Evolutionary conservation across 2,329 filamentous ascomycete genomes (phyloP).

Genomic region (Aspergillus piperis): DNA sequence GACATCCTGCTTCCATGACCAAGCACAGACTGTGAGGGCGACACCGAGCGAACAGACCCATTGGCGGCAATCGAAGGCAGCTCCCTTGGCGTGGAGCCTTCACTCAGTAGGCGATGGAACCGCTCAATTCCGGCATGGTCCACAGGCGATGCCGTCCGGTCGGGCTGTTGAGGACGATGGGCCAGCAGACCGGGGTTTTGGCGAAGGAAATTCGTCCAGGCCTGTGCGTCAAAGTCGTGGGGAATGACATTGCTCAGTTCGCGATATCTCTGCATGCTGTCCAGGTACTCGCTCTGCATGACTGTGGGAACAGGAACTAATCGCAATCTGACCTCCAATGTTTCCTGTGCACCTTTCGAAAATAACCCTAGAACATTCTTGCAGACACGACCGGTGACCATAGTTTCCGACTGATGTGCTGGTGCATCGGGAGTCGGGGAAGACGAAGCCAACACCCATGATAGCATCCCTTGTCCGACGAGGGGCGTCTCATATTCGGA

Average conservation of each 20-base stretch:
- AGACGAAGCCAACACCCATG: conserved; percentile 70
- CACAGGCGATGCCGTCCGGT: conserved; percentile 36
- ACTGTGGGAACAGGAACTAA: conserved; percentile 73
- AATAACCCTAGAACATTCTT: conserved; percentile 84
- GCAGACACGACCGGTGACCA: conserved; percentile 84
- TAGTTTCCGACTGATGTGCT: conserved; percentile 63
- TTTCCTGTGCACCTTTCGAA: conserved; percentile 76
- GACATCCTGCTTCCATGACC: conserved; percentile 38
- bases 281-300: conserved; percentile 61
- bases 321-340: conserved; percentile 87
- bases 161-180: conserved; percentile 27
- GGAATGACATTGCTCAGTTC: conserved; percentile 60
- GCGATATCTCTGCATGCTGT: conserved; percentile 62
- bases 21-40: conserved; percentile 40
- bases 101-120: conserved; percentile 48
- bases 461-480: conserved; percentile 94
- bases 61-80: conserved; percentile 32
- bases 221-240: conserved; percentile 66
- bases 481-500: conserved; percentile 91
- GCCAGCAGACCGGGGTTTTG: conserved; percentile 59
- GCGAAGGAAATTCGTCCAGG: conserved; percentile 78
- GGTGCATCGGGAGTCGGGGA: conserved; percentile 57
- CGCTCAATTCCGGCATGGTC: conserved; percentile 47
- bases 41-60: conserved; percentile 39
- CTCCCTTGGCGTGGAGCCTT: conserved; percentile 47